phyloP scores from a whole-genome alignment of 1,284 basidiomycete species.

The Rhodotorula sp. region DNA sequence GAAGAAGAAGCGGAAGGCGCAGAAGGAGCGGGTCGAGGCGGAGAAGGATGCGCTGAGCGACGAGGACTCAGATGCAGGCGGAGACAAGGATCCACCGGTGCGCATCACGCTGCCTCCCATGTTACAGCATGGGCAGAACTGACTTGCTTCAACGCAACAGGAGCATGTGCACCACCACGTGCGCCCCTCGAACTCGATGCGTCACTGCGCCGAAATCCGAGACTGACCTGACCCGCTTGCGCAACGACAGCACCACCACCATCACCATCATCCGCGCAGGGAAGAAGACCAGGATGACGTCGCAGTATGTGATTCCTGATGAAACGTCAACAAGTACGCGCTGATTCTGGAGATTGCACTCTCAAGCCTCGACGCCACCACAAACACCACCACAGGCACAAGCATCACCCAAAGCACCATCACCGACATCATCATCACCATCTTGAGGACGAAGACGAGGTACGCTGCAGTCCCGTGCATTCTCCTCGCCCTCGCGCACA shows the following conservation, averaged over 20 bases:
- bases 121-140: too few species aligned
- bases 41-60: not conserved
- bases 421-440: not conserved
- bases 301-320: not conserved
- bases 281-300: not conserved
- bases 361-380: not conserved
- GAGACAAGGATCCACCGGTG: too few species aligned
- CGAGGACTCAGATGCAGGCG: not conserved
- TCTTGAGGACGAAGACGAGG: not conserved
- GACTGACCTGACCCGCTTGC: too few species aligned
- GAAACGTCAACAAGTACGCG: not conserved
- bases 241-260: not conserved
- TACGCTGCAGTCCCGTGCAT: too few species aligned
- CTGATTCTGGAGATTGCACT: too few species aligned
- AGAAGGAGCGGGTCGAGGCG: not conserved
- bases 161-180: not conserved
- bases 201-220: not conserved
- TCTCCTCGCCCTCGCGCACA: too few species aligned
- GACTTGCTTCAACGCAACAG: too few species aligned
- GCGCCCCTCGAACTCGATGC: not conserved
- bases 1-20: not conserved
- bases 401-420: not conserved
- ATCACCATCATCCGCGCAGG: not conserved
- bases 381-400: not conserved
- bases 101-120: too few species aligned